Base-by-base conservation (phyloP, 1,284 basidiomycete species). In the Moesziomyces globuligerus region DNA sequence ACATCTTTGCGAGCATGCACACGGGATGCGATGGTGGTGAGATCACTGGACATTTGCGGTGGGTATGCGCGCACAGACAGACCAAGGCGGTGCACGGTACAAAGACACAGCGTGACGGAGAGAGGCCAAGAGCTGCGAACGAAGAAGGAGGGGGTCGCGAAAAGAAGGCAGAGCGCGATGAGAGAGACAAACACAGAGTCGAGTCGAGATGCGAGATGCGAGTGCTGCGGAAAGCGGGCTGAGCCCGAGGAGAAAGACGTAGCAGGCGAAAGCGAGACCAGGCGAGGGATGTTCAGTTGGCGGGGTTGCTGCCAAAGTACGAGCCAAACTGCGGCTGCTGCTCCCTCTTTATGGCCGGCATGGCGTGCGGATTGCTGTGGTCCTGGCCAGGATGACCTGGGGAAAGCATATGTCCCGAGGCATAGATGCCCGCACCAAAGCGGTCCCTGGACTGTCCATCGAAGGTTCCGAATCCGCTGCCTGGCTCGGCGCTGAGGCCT, bases 281-380 rank as follows among this genome's bases (percentile, higher is more conserved):
- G 29, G 7, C 13, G n/a, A 23, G 7, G 18, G 3, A 25, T 1
- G 25, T 37, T 54, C 38, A 54, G 38, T 54, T 54, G 38, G 44
- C 20, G 23, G 50, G 38, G 18, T 36, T 53, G 54, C 49, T 53
- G 42, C 50, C 47, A 38, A 58, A 54, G 51, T 54, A 65, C 41
- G 50, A 39, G 13, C 51, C 51, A 21, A 58, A 65, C 0, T 44
- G 52, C 37, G 32, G 47, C 20, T 49, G 61, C 32, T 48, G 54
- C 11, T 48, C 49, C 26, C 50, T 39, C 24, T 44, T 54, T 23
- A 43, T 3, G 7, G 37, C 25, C 24, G 43, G 46, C 23, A 43
- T 7, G 7, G 37, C 32, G 20, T 54, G 47, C 21, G 10, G 20
- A 28, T 41, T 26, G 21, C 26, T 29, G 23, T 32, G 6, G 36